A percentile compares a stretch with the other conserved stretches of the same genome.
Conservation (phyloP, 1,284 basidiomycete genomes). For the Ganoderma leucocontextum region DNA sequence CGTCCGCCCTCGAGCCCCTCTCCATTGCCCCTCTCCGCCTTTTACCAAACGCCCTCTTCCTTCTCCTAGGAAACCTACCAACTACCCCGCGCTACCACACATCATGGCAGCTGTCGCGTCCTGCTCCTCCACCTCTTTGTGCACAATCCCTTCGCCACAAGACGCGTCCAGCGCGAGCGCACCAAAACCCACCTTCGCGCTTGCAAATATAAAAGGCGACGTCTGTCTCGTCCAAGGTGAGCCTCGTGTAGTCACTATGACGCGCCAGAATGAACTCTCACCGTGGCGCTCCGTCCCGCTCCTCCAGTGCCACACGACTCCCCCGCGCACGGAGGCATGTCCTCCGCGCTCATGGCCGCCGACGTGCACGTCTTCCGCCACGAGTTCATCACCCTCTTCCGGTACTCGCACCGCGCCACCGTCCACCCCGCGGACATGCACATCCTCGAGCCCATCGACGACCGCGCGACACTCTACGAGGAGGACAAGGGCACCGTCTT, state of each 20-base stretch:
- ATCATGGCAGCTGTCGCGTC: conserved; percentile 31
- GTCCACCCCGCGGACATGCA: conserved; percentile 55
- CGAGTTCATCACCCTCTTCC: conserved; percentile 53
- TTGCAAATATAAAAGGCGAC: conserved; percentile 45
- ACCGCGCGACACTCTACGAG: conserved; percentile 60
- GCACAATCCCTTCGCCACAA: conserved; percentile 22
- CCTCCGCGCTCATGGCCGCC: conserved; percentile 44
- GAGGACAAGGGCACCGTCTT: conserved; percentile 70
- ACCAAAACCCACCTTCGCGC: conserved; percentile 40
- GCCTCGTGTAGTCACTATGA: conserved; percentile 17
- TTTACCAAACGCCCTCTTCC: not conserved
- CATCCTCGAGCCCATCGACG: conserved; percentile 62
- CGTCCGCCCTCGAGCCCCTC: conserved; percentile 5
- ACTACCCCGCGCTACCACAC: conserved; percentile 15
- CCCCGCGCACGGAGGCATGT: conserved; percentile 30
- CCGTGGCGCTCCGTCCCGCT: conserved; percentile 15
- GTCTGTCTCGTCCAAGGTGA: conserved; percentile 49
- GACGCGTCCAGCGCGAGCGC: conserved; percentile 14
- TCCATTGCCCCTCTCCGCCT: conserved; percentile 11
- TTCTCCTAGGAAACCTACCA: conserved; percentile 5
- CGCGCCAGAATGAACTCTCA: conserved; percentile 11
- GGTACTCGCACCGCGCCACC: conserved; percentile 46
- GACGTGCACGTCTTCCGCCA: conserved; percentile 48
- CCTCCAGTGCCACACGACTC: conserved; percentile 31
- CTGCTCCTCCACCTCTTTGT: conserved; percentile 27